Percentiles rank a stretch among this genome's conserved stretches.
These are phyloP conservation scores for Hirsutella rhossiliensis DNA, from an alignment of 2,329 filamentous ascomycete species.

Conservation along the genomic window DNA sequence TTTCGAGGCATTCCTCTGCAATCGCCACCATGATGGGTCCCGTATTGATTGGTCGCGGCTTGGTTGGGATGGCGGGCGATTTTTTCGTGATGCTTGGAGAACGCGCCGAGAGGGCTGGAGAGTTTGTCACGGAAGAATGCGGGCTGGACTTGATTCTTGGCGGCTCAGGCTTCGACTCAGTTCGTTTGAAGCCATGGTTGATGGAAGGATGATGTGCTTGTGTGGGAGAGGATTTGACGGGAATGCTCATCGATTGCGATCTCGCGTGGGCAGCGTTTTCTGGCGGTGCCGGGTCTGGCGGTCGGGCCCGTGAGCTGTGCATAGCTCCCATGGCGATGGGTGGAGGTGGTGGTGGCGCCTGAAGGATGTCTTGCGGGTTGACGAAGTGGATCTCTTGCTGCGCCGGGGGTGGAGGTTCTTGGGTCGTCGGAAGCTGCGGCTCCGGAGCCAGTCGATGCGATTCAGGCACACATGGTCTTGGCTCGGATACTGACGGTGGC, in stretches of 20 bases:
- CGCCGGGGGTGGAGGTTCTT: constrained; percentile 1
- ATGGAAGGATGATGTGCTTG: constrained; percentile 6
- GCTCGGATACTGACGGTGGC: constrained; percentile 4
- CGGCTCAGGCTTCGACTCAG: constrained; percentile 6
- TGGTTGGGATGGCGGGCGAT: constrained; percentile 28
- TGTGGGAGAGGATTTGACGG: constrained; percentile 4
- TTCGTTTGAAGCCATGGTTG: constrained; percentile 3
- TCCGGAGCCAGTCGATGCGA: constrained; percentile 2
- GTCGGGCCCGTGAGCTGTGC: constrained; percentile 7
- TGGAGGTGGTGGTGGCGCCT: constrained; percentile 14
- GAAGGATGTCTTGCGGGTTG: constrained; percentile 25
- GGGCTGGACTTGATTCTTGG: constrained; percentile 22
- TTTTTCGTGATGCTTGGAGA: constrained; percentile 28
- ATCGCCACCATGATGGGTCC: constrained; percentile 54
- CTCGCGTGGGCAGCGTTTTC: background rate
- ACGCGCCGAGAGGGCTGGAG: constrained; percentile 25
- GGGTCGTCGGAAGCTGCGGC: background rate
- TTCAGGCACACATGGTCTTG: constrained; percentile 1
- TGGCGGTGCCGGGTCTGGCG: constrained; percentile 3
- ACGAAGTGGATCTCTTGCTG: constrained; percentile 18
- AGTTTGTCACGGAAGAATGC: constrained; percentile 26
- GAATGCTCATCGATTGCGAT: background rate
- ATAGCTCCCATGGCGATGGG: constrained; percentile 12
- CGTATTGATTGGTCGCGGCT: constrained; percentile 33
- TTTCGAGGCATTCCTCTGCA: constrained; percentile 63